Conservation (phyloP, 1,284 basidiomycete species). For the Lentinula novae-zelandiae region DNA sequence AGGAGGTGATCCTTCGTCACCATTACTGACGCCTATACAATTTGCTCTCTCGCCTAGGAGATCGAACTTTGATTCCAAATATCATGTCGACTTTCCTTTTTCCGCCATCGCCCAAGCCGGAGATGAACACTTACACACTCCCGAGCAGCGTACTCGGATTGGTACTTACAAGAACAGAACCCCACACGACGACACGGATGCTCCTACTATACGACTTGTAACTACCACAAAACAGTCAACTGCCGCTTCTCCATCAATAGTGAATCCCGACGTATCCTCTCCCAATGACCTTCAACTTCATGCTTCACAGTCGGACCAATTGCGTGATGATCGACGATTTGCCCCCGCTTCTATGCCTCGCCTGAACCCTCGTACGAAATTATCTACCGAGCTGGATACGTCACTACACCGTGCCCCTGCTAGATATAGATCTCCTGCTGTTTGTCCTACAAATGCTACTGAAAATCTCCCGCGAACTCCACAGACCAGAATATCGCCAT, state of each 20-base stretch:
- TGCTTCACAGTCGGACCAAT: background rate
- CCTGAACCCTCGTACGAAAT: slow-evolving; percentile 1
- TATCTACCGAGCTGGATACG: background rate
- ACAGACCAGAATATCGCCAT: background rate
- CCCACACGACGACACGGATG: background rate
- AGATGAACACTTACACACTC: background rate
- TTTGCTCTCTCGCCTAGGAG: background rate
- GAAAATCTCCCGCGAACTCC: background rate
- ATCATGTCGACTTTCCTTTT: background rate
- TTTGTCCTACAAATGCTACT: background rate
- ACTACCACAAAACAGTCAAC: background rate
- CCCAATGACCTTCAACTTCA: background rate
- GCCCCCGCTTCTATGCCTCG: background rate
- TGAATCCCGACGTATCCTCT: background rate
- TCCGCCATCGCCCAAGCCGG: background rate
- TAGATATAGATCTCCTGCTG: background rate
- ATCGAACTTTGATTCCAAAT: background rate
- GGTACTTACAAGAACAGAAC: background rate
- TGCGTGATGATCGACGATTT: background rate
- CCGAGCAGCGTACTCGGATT: background rate
- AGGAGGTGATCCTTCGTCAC: background rate
- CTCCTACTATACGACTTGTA: background rate
- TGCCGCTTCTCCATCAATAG: background rate
- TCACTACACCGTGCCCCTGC: background rate
- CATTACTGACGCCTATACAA: background rate